Evolutionary conservation across 306 rosid species (phyloP), one percentile per base, ranked within the genome.

Genomic region (Casuarina glauca): DNA sequence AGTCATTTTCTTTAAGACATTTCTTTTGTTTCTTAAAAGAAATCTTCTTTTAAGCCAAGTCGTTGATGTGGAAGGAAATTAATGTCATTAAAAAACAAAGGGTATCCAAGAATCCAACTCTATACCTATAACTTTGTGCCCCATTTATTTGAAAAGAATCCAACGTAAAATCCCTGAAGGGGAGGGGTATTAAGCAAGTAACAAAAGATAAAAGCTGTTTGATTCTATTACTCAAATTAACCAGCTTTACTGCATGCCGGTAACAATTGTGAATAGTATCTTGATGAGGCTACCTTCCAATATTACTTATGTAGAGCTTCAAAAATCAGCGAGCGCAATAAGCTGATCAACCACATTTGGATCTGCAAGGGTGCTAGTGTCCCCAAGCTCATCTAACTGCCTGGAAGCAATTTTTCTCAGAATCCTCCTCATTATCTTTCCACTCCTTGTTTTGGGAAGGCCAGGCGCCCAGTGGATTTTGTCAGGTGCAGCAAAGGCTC

Each of bases 401-500:
- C 89, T 83, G 5, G 99, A 84, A 63, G 99, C 99, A 79, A 96
- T 93, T 87, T 96, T 96, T 50, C 99, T 84, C 60, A 96, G 87
- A 87, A 93, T 91, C 79, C 99, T 91, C 78, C 99, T 89, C 98
- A 96, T 96, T 82, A 96, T 96, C 89, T 96, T 96, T 75, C 99
- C 99, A 41, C 98, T 96, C 85, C 98, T 96, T 11, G 99, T 95
- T 88, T 96, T 96, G 7, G 99, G 99, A 73, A 96, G 99, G 81
- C 94, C 92, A 54, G 98, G 99, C 1, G 98, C 99, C 99, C 99
- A 96, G 77, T 96, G 99, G 79, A 96, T 93, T 86, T 81, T 90
- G 83, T 96, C 98, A 0, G 99, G 99, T 78, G 99, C 96, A 39
- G 99, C 98, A 85, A 96, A 96, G 15, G 98, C 98, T 83, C 99